Conservation (phyloP, 2,329 filamentous ascomycete genomes). For the Microsporum audouinii region DNA sequence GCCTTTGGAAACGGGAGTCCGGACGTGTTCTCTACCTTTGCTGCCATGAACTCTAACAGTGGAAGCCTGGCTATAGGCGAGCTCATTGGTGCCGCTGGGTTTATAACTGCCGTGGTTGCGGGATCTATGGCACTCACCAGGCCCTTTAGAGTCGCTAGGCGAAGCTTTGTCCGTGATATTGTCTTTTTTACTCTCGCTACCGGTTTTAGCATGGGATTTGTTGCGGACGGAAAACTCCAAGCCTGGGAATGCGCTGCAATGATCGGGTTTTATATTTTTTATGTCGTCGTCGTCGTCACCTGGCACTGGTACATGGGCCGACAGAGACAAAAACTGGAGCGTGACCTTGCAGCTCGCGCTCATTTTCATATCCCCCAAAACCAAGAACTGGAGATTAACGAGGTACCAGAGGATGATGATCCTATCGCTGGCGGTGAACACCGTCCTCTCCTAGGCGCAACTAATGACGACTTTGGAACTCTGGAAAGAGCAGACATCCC, state of each 20-base stretch:
- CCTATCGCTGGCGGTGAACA: conserved; percentile 30
- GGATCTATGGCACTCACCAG: conserved; percentile 95
- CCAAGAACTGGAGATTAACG: conserved; percentile 48
- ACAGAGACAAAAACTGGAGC: conserved; percentile 49
- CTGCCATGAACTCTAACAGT: conserved; percentile 92
- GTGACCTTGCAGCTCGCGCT: conserved; percentile 60
- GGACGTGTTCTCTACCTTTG: conserved; percentile 97
- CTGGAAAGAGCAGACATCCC: conserved; percentile 44
- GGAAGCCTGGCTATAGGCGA: conserved; percentile 95
- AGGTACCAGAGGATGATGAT: conserved; percentile 47
- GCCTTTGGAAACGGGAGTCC: conserved; percentile 97
- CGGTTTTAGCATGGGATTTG: conserved; percentile 72
- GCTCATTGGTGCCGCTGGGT: conserved; percentile 84
- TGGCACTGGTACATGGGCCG: conserved; percentile 82
- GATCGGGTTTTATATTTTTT: conserved; percentile 84
- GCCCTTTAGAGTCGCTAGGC: conserved; percentile 81
- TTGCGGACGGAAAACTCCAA: conserved; percentile 71
- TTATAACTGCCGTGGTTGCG: conserved; percentile 92
- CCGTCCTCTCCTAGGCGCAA: conserved; percentile 35
- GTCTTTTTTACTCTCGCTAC: conserved; percentile 83
- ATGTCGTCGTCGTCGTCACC: conserved; percentile 73
- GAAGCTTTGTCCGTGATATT: conserved; percentile 84
- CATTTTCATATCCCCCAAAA: conserved; percentile 55
- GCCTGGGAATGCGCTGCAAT: conserved; percentile 84
- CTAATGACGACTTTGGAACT: conserved; percentile 53